phyloP scores from a whole-genome alignment of 192 early-diverging fungal genomes.

The Endogone sp. region DNA sequence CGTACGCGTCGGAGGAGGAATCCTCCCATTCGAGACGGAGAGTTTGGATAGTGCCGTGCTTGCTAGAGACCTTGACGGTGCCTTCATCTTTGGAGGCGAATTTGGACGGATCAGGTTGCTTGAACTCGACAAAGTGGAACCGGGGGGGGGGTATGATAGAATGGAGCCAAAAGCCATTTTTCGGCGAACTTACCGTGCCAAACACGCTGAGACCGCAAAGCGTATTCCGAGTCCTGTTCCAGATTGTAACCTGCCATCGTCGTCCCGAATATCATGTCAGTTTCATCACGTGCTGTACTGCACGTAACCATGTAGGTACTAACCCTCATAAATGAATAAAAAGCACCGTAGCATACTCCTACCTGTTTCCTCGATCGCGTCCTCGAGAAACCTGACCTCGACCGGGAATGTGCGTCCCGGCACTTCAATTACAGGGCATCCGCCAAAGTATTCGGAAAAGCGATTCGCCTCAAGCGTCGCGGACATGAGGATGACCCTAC shows the following conservation, averaged over 20 bases:
- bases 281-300: neutral
- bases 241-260: constrained; percentile 41
- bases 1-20: neutral
- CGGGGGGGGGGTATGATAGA: too few relatives aligned
- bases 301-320: too few relatives aligned
- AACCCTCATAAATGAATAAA: too few relatives aligned
- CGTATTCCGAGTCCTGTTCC: constrained; percentile 31
- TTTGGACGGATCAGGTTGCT: neutral
- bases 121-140: neutral
- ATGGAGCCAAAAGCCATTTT: neutral
- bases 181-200: constrained; percentile 13
- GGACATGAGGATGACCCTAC: constrained; percentile 64
- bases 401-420: constrained; percentile 61
- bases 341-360: too few relatives aligned
- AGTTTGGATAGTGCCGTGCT: constrained; percentile 31
- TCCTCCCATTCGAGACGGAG: constrained; percentile 23
- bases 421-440: constrained; percentile 54
- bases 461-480: constrained; percentile 65
- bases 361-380: constrained; percentile 53
- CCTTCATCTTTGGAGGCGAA: constrained; percentile 16
- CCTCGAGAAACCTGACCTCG: constrained; percentile 59
- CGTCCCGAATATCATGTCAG: constrained; percentile 7
- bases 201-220: constrained; percentile 19
- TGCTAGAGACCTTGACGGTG: constrained; percentile 33
- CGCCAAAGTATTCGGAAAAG: constrained; percentile 60